Evolutionary conservation across 2,329 filamentous ascomycete species (phyloP).

Genomic region (Hypoxylon sp.): DNA sequence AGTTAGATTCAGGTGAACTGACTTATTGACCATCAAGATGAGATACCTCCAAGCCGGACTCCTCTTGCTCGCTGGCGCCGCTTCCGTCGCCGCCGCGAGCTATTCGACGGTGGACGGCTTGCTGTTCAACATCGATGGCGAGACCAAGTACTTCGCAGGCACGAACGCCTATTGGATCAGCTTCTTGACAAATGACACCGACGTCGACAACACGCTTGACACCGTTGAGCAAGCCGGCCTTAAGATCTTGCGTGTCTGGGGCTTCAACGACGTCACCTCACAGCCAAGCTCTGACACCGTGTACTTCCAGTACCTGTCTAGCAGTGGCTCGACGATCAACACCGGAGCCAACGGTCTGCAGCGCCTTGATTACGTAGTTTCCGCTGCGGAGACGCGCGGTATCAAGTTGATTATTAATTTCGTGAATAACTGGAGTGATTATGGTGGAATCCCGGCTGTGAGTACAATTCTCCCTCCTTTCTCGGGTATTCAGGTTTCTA

Average conservation of each 20-base stretch:
- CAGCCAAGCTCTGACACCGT: constrained; percentile 55
- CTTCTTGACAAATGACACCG: constrained; percentile 64
- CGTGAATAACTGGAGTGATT: constrained; percentile 78
- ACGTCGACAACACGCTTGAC: constrained; percentile 66
- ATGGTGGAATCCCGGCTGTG: constrained; percentile 71
- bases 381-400: constrained; percentile 68
- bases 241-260: constrained; percentile 72
- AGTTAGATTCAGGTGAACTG: background rate
- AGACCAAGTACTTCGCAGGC: constrained; percentile 62
- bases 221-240: constrained; percentile 64
- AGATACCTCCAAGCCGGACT: constrained; percentile 44
- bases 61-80: constrained; percentile 36
- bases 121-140: constrained; percentile 59
- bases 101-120: constrained; percentile 48
- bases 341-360: constrained; percentile 72
- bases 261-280: constrained; percentile 70
- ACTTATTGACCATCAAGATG: constrained; percentile 39
- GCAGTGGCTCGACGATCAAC: constrained; percentile 69
- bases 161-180: constrained; percentile 68
- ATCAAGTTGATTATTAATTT: constrained; percentile 75
- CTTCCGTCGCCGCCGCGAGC: constrained; percentile 38
- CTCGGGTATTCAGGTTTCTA: background rate
- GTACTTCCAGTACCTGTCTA: constrained; percentile 68
- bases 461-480: constrained; percentile 13
- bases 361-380: constrained; percentile 74